Conservation (phyloP, 1,284 basidiomycete species). For the Takashimella tepidaria region DNA sequence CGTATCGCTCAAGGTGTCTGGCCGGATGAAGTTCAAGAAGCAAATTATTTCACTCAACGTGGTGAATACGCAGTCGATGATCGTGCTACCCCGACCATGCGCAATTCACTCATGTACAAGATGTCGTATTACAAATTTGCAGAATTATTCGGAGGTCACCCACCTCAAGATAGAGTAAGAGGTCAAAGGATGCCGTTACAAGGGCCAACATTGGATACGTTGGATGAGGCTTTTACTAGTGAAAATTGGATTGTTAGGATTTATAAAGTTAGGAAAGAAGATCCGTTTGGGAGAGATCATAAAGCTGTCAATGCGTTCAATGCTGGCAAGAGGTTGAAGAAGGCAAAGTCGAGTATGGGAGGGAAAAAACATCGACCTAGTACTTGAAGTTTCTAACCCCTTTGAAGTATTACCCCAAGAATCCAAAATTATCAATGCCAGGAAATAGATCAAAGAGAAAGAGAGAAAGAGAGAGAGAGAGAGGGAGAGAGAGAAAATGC, state of each 20-base stretch:
- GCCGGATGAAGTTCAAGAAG: slow-evolving; percentile 96
- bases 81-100: slow-evolving; percentile 82
- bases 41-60: slow-evolving; percentile 85
- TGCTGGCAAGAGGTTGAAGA: slow-evolving; percentile 58
- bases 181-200: slow-evolving; percentile 68
- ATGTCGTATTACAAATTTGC: slow-evolving; percentile 92
- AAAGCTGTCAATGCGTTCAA: slow-evolving; percentile 80
- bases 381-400: too few relatives aligned
- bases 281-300: slow-evolving; percentile 78
- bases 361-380: not conserved
- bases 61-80: slow-evolving; percentile 96
- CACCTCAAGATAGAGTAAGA: slow-evolving; percentile 74
- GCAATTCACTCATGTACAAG: slow-evolving; percentile 95
- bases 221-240: slow-evolving; percentile 92
- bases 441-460: not conserved
- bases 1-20: slow-evolving; percentile 96
- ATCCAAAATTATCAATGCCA: too few relatives aligned
- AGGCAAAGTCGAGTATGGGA: not conserved
- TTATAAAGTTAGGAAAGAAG: slow-evolving; percentile 93
- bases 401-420: too few relatives aligned
- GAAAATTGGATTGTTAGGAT: slow-evolving; percentile 99
- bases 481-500: not conserved
- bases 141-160: slow-evolving; percentile 74
- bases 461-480: not conserved
- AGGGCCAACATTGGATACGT: slow-evolving; percentile 76